Base-by-base conservation (phyloP, 768 basidiomycete species). In the Inosperma sp. region DNA sequence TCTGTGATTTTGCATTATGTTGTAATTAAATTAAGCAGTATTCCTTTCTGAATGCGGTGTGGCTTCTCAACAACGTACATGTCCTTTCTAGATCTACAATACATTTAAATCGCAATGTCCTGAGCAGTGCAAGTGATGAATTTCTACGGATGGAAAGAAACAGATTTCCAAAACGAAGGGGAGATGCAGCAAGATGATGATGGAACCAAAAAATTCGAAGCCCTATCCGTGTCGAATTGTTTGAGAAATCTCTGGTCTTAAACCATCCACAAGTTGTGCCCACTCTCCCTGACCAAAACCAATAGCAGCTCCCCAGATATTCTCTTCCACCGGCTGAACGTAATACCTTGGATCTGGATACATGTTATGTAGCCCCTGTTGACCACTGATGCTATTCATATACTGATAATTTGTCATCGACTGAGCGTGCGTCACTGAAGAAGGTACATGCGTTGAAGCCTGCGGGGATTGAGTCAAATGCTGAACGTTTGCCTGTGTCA, bases 241-340 rank as follows among this genome's bases (percentile, higher is more conserved):
- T 19, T 62, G 22, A 17, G 60, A 35, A 31, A 63, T 58, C 25
- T 73, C 71, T 23, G 80, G 77, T 60, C 81, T 75, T 67, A 87
- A 74, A 37, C 78, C 83, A 53, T 86, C 82, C 66, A 88, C 67
- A 51, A 77, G 73, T 48, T 74, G 73, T 3, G 71, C 73, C 84
- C 88, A 89, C 66, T 89, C 88, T 33, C 82, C 80, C 56, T 86
- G 83, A 49, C 80, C 86, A 61, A 90, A 85, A 14, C 84, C 84
- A 43, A 83, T 77, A 30, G 82, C 78, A 13, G 86, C 77, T 35
- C 86, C 86, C 86, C 87, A 90, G 73, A 88, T 83, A 26, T 72
- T 72, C 55, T 85, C 82, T 52, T 83, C 84, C 37, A 79, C 75
- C 22, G 79, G 75, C 49, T 80, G 77, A 27, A 75, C 66, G 56